Evolutionary conservation across 2,329 filamentous ascomycete genomes (phyloP), one percentile per base, ranked within the genome.

Genomic region (Orbilia brochopaga): DNA sequence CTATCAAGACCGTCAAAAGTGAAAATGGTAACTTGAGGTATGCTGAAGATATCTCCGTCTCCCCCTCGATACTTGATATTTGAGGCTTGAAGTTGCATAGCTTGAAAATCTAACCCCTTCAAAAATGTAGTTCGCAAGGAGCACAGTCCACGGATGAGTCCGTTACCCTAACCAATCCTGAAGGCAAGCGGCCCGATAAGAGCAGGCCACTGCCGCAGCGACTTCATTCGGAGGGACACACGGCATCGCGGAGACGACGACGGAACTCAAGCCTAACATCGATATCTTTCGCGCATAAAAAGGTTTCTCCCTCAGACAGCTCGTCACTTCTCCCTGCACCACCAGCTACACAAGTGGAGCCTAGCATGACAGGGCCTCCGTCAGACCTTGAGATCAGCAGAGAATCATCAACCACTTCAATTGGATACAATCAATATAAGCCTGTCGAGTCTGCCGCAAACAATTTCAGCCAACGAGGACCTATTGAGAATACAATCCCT

Each of bases 1-100:
- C 51, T 27, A 46, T n/a, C 48, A 61, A 57, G 51, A n/a, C n/a
- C n/a, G n/a, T n/a, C n/a, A 61, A 56, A 24, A 53, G 51, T 37
- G 64, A 57, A n/a, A 23, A 19, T 13, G 35, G 23, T 19, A 61
- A 57, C 40, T 11, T 27, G 1, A 48, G 44, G 64, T 69, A 24
- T 10, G 64, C 57, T 32, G 27, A 32, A 8, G 27, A 8, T 8
- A 8, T 32, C 8, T 32, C 8, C 27, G 8, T 32, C 27, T 32
- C 27, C 4, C 3, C 8, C 8, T 4, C 8, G 3, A 4, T 37
- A 55, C 15, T 27, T 17, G n/a, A 44, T 19, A 8, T 32, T 32
- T 32, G 3, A 8, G 3, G 4, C 27, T 3, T 32, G 27, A 32
- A n/a, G 27, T 32, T 32, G 3, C 27, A 32, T 32, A 8, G 37